phyloP scores from a whole-genome alignment of 768 basidiomycete species.

The Kwoniella sp. region DNA sequence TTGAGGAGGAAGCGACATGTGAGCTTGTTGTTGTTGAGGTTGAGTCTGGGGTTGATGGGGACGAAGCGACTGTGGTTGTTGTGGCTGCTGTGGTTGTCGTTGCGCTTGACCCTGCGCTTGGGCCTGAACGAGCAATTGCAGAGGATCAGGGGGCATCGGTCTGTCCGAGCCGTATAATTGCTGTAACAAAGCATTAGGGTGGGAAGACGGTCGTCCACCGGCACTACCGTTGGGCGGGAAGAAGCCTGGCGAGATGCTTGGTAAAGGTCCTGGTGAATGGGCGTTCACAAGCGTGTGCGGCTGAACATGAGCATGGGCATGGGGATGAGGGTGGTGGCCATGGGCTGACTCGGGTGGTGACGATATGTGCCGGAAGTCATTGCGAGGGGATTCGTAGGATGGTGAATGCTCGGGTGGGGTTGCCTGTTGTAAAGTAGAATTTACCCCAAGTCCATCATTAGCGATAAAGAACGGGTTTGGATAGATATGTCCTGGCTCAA shows the following conservation, averaged over 20 bases:
- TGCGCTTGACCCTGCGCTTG: constrained; percentile 15
- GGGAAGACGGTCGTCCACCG: constrained; percentile 1
- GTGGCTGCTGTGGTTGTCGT: neutral
- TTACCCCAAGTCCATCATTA: too few relatives aligned
- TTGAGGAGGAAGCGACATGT: constrained; percentile 22
- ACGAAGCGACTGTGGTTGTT: too few relatives aligned
- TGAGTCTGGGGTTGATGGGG: too few relatives aligned
- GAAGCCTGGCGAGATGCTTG: constrained; percentile 8
- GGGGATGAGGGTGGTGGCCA: neutral
- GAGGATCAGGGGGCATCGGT: constrained; percentile 17
- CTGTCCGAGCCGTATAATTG: constrained; percentile 24
- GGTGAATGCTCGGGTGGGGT: constrained; percentile 6
- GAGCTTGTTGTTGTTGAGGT: constrained; percentile 10
- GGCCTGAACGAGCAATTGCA: constrained; percentile 28
- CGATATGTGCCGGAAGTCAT: constrained; percentile 12
- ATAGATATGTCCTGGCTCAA: too few relatives aligned
- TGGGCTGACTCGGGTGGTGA: constrained; percentile 5
- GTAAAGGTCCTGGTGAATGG: neutral
- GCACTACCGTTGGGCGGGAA: neutral
- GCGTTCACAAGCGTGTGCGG: neutral
- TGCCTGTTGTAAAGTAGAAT: neutral
- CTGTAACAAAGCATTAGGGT: constrained; percentile 24
- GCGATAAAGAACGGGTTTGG: too few relatives aligned
- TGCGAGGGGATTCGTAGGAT: neutral
- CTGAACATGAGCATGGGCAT: neutral